These are phyloP conservation scores for Pythium oligandrum DNA, from an alignment of 352 stramenopile species.

Conservation along the genomic window DNA sequence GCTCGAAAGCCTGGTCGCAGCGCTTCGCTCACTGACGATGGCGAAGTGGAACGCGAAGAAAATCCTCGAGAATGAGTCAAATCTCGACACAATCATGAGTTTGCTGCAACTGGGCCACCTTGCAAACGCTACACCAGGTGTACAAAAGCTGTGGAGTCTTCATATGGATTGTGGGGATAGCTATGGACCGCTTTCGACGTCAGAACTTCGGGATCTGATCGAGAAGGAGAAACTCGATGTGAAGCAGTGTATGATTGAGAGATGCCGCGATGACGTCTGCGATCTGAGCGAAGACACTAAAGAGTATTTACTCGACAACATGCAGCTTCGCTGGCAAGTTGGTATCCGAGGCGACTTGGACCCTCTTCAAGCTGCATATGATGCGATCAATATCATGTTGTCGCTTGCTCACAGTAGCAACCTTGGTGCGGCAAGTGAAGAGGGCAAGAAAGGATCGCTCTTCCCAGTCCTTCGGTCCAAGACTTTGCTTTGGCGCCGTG, in stretches of 20 bases:
- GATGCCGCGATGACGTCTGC: constrained; percentile 11
- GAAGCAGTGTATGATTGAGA: constrained; percentile 5
- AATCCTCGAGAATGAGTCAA: constrained; percentile 34
- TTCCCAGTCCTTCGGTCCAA: constrained; percentile 60
- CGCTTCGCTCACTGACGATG: constrained; percentile 49
- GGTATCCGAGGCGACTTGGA: constrained; percentile 43
- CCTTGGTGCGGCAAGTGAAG: constrained; percentile 24
- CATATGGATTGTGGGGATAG: too few species aligned
- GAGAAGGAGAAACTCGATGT: not conserved
- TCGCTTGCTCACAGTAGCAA: constrained; percentile 60
- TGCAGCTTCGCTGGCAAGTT: constrained; percentile 79
- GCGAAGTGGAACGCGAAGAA: constrained; percentile 44
- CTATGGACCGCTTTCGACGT: too few species aligned
- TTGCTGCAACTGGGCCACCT: constrained; percentile 63
- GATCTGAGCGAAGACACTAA: not conserved
- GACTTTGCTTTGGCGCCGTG: constrained; percentile 38
- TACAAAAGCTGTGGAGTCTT: too few species aligned
- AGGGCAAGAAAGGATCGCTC: constrained; percentile 17
- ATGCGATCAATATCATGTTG: constrained; percentile 62
- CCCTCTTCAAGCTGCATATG: constrained; percentile 55
- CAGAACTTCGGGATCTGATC: constrained; percentile 41
- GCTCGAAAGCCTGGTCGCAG: constrained; percentile 49
- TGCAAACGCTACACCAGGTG: not conserved
- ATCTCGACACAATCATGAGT: constrained; percentile 46
- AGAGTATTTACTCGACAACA: constrained; percentile 43